Conservation (phyloP, 2,329 filamentous ascomycete species). For the Lachnellula subtilissima region DNA sequence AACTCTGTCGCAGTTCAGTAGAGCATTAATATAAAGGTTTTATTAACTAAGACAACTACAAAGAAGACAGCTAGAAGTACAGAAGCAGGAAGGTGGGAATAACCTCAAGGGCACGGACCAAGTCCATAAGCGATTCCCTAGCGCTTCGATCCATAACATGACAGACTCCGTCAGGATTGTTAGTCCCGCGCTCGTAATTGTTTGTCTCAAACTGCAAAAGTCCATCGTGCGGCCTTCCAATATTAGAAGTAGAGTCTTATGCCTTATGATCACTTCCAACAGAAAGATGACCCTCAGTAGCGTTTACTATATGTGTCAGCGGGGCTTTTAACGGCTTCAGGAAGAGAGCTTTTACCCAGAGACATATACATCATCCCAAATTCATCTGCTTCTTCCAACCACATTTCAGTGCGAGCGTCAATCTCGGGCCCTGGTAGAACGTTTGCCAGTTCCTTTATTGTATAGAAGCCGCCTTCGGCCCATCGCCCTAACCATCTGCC, state of each 20-base stretch:
- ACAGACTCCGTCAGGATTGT: too few species aligned
- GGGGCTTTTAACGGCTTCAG: background rate
- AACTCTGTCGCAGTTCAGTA: too few species aligned
- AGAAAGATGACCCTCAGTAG: background rate
- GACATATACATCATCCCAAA: constrained; percentile 37
- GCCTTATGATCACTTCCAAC: background rate
- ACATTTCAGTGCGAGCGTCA: constrained; percentile 33
- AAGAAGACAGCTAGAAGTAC: too few species aligned
- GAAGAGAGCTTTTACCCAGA: constrained; percentile 27
- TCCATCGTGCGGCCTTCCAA: too few species aligned
- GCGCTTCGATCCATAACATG: too few species aligned
- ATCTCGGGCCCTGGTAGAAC: constrained; percentile 30
- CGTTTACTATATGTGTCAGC: background rate
- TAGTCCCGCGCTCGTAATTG: too few species aligned
- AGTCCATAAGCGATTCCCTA: too few species aligned
- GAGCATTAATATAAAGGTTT: too few species aligned
- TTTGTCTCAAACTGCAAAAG: too few species aligned
- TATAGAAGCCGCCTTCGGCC: constrained; percentile 25
- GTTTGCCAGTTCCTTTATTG: constrained; percentile 32
- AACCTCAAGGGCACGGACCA: too few species aligned
- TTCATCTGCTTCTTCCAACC: constrained; percentile 40
- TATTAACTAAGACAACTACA: too few species aligned
- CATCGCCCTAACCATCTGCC: constrained; percentile 33
- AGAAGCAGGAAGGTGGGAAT: too few species aligned
- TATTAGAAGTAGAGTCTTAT: background rate